Base-by-base conservation (phyloP, 2,329 filamentous ascomycete genomes). In the Apiospora sp. region DNA sequence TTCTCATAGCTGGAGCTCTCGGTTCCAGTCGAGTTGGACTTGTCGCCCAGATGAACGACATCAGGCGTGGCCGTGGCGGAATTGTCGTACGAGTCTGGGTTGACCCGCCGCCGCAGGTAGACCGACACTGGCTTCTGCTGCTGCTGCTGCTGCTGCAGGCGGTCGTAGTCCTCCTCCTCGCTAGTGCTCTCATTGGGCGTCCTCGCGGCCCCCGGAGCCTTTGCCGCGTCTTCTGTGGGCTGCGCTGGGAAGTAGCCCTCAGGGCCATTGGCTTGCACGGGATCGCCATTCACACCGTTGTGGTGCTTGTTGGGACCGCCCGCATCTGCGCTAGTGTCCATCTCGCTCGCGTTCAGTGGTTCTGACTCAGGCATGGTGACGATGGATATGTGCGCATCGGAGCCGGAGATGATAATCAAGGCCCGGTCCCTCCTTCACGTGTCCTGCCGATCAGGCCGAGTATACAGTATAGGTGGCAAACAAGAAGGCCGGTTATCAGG, bases 131-230 rank as follows among this genome's bases (percentile, higher is more conserved):
- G 46, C 19, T 69, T 67, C 14, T 48, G 16, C 44, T 41, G 37
- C 37, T 41, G 37, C 37, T 64, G 34, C 75, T 74, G 30, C 51
- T 24, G 24, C 76, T 75, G 69, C 72, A 74, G 27, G 78, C 84
- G 82, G 44, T 86, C 84, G 67, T 86, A 86, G 71, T 86, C 85
- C 74, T 86, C 44, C n/a, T 48, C 85, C 71, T 85, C 85, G 49
- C 84, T 86, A 1, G 84, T 79, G 19, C 82, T 85, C 19, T 85
- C 84, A 34, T 41, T 54, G 37, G 68, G 48, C 16, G 68, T 41
- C 34, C 44, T 49, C 24, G 67, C 24, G 34, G 24, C 6, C 34
- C 22, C 44, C 27, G 49, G 43, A 6, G 48, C n/a, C 37, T 68
- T 27, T 6, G 69, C n/a, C 69, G 58, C 54, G 34, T 49, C 69